Conservation (phyloP, 495 filamentous ascomycete genomes). For the Aspergillus nanangensis region DNA sequence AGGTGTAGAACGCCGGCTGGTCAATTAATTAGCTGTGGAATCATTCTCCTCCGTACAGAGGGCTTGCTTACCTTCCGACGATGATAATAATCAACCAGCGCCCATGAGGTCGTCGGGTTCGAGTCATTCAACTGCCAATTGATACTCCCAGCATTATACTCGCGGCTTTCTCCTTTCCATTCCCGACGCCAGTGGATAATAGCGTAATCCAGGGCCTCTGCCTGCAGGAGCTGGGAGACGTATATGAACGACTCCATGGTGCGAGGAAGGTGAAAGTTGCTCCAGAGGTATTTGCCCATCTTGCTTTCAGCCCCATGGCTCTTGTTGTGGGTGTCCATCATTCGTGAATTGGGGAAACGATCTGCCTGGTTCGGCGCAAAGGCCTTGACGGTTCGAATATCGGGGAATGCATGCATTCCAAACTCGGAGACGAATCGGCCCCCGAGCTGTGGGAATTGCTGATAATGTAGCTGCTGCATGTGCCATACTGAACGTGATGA, state of each 20-base stretch:
- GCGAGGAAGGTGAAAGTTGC: not conserved
- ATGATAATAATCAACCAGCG: not conserved
- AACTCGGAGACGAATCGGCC: constrained; percentile 1
- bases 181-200: constrained; percentile 1
- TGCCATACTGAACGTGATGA: not conserved
- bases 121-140: constrained; percentile 4
- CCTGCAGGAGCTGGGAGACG: not conserved
- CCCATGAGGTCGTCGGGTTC: not conserved
- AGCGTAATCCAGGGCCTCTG: not conserved
- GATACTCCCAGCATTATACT: constrained; percentile 1
- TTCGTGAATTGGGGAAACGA: not conserved
- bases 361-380: not conserved
- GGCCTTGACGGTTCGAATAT: not conserved
- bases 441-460: not conserved
- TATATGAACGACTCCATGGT: constrained; percentile 2
- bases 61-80: not conserved
- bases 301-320: constrained; percentile 1
- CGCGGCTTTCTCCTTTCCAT: not conserved
- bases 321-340: constrained; percentile 2
- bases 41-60: not conserved
- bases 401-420: not conserved
- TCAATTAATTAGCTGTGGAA: not conserved
- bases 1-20: not conserved
- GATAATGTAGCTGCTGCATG: not conserved
- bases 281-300: constrained; percentile 1